A percentile compares a stretch with the other conserved stretches of the same genome.
These are phyloP conservation scores for Ceriops zippeliana DNA, from an alignment of 345 rosid species.

Conservation along the genomic window DNA sequence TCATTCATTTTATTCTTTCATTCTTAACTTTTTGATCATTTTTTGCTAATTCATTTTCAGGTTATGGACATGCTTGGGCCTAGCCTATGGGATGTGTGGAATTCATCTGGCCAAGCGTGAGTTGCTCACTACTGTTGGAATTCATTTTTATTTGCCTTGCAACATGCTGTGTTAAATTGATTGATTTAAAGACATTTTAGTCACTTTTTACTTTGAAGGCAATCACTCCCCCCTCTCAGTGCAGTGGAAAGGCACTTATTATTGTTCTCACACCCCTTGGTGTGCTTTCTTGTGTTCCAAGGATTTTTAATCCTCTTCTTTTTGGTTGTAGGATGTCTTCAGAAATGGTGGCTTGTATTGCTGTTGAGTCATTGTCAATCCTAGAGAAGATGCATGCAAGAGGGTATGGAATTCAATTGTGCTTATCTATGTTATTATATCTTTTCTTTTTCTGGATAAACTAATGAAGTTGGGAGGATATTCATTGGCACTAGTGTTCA, in stretches of 20 bases:
- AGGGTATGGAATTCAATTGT: slow-evolving; percentile 20
- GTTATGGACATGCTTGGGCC: slow-evolving; percentile 39
- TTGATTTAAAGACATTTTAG: neutral
- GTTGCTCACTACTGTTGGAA: neutral
- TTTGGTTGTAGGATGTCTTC: slow-evolving; percentile 26
- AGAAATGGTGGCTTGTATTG: slow-evolving; percentile 37
- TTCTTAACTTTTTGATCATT: slow-evolving; percentile 16
- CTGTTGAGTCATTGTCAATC: slow-evolving; percentile 32
- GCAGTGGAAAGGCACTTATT: no score
- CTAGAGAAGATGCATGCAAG: slow-evolving; percentile 35
- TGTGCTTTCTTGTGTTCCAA: neutral
- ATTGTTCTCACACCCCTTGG: neutral
- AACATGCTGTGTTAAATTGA: neutral
- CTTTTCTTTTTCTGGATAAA: neutral
- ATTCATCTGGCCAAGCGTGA: slow-evolving; percentile 31
- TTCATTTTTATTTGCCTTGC: neutral
- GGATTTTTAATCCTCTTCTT: neutral
- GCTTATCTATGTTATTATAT: neutral
- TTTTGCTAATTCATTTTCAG: slow-evolving; percentile 13
- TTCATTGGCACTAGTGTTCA: neutral
- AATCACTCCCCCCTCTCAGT: no score
- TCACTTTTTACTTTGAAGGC: neutral
- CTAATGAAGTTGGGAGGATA: neutral
- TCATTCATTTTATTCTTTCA: slow-evolving; percentile 14
- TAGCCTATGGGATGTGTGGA: slow-evolving; percentile 39